These are phyloP conservation scores for Camellia granthamiana DNA, from an alignment of 148 eudicot genomes.

Conservation along the genomic window DNA sequence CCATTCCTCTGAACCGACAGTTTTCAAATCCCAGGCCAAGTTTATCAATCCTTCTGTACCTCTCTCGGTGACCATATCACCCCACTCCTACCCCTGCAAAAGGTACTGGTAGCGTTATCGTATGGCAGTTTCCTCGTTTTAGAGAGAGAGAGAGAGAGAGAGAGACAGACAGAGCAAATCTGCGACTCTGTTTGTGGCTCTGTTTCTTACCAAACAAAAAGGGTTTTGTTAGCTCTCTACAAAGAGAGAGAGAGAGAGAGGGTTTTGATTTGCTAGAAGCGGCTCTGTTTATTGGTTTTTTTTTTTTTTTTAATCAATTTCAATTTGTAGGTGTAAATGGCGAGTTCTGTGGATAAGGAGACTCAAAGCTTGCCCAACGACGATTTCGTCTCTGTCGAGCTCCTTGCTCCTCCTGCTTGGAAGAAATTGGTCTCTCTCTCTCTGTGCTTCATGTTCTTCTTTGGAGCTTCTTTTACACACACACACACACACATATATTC, in stretches of 20 bases:
- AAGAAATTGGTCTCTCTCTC: conserved; percentile 41
- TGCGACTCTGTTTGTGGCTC: conserved; percentile 12
- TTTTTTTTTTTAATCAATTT: neutral
- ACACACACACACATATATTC: no score
- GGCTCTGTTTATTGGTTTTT: neutral
- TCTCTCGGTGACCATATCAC: neutral
- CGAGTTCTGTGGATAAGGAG: conserved; percentile 26
- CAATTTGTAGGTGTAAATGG: conserved; percentile 32
- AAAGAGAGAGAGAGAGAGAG: neutral
- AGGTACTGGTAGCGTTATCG: neutral
- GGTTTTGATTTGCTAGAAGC: conserved; percentile 6
- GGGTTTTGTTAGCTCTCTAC: neutral
- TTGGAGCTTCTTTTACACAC: neutral
- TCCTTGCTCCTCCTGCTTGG: conserved; percentile 47
- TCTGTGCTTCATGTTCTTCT: conserved; percentile 8
- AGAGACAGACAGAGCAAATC: neutral
- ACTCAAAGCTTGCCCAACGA: conserved; percentile 6
- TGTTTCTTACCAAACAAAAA: conserved; percentile 5
- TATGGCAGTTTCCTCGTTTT: conserved; percentile 1
- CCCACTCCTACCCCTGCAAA: neutral
- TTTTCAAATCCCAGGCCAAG: neutral
- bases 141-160: neutral
- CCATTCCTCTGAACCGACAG: neutral
- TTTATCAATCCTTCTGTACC: neutral
- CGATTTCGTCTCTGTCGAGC: conserved; percentile 39